These are phyloP conservation scores for Phytophthora megakarya DNA, from an alignment of 352 stramenopile species.

Conservation along the genomic window DNA sequence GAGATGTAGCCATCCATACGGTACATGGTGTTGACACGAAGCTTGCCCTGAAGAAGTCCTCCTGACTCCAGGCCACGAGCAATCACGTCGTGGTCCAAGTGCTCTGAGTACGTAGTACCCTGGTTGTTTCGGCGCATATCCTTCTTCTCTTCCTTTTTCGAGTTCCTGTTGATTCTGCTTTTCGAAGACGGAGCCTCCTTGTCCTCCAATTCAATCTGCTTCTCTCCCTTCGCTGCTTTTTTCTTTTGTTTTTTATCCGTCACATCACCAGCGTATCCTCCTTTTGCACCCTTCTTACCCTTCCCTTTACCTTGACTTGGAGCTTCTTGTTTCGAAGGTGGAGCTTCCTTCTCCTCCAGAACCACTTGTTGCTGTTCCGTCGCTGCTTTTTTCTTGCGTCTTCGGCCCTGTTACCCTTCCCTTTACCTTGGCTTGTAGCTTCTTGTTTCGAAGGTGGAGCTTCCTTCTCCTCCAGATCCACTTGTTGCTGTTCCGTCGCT, in stretches of 20 bases:
- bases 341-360: conserved; percentile 16
- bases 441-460: no score
- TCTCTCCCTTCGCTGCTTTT: background rate
- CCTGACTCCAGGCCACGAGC: conserved; percentile 42
- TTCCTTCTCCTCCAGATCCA: no score
- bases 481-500: conserved; percentile 5
- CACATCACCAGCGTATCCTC: background rate
- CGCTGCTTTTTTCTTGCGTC: conserved; percentile 14
- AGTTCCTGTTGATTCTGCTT: background rate
- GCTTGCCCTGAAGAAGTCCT: conserved; percentile 56
- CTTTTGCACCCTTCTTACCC: background rate
- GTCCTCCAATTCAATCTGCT: conserved; percentile 10
- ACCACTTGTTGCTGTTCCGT: background rate
- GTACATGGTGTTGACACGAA: conserved; percentile 80
- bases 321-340: background rate
- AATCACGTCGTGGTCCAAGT: conserved; percentile 42
- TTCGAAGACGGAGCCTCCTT: background rate
- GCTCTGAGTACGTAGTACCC: conserved; percentile 40
- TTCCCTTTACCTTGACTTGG: conserved; percentile 1
- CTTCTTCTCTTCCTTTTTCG: conserved; percentile 17
- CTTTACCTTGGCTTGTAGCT: conserved; percentile 10
- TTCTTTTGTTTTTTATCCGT: conserved; percentile 25
- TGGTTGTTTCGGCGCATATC: conserved; percentile 16
- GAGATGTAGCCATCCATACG: conserved; percentile 79
- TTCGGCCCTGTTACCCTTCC: conserved; percentile 15